Evolutionary conservation across 345 rosid genomes (phyloP), one percentile per base, ranked within the genome.

Genomic region (Geranium brycei): DNA sequence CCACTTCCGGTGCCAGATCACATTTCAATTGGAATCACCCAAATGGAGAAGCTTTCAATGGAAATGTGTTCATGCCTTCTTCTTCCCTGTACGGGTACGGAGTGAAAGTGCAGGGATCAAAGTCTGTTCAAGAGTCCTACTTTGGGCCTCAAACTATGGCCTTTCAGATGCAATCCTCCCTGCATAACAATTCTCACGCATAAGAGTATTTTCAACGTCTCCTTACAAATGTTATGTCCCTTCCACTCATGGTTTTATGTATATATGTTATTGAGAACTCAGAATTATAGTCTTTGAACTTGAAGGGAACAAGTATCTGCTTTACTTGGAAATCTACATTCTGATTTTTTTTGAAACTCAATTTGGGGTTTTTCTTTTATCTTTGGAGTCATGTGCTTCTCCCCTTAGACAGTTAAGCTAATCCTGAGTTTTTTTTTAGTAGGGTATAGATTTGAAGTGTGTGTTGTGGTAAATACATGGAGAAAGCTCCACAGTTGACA

Each of bases 1-100:
- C 77, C 67, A 68, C 75, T 66, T 17, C 15, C 79, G 57, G 77
- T 66, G 73, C 81, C 17, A 67, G 78, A 73, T 61, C 84, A 41
- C 72, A 79, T 30, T 80, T 80, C 58, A 76, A 72, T 4, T 83
- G 91, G 91, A 78, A 75, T 67, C 85, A 79, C 41, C 78, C 79
- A 18, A 73, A 63, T 38, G 58, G 38, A 31, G 83, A 77, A 66
- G 67, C 71, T 64, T 82, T 80, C 63, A 62, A 55, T 53, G 79
- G 76, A 35, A 73, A 64, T 41, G 63, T 77, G 79, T 64, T 77
- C 32, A 63, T 77, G 70, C 47, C 83, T 31, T 72, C 84, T 19
- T 65, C 78, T 65, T 75, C 75, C 57, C 57, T 69, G 31, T 74
- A 61, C 76, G 64, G 80, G 1, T 76, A 66, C 19, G 82, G 83